These are phyloP conservation scores for Cymbopogon flexuosus DNA, from an alignment of 202 grass and related monocot genomes.

Conservation along the genomic window DNA sequence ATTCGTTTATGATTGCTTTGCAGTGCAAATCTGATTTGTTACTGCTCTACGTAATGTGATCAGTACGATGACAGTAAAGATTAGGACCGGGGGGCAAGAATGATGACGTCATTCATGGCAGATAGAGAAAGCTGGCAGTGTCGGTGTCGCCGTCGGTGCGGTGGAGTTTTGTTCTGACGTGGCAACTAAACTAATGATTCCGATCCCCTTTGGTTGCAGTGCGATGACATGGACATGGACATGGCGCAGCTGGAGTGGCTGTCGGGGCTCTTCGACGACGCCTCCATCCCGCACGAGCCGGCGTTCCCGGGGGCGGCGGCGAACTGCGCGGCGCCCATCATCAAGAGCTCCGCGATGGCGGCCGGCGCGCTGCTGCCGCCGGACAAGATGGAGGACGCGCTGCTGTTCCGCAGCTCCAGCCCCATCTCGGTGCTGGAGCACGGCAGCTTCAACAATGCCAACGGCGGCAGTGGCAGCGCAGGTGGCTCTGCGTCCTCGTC, in stretches of 20 bases:
- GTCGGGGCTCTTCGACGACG: slow-evolving; percentile 67
- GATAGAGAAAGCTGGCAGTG: neutral
- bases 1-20: neutral
- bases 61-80: neutral
- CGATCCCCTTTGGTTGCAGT: slow-evolving; percentile 38
- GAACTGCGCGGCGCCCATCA: slow-evolving; percentile 27
- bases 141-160: neutral
- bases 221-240: slow-evolving; percentile 68
- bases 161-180: slow-evolving; percentile 10
- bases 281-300: slow-evolving; percentile 56
- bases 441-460: slow-evolving; percentile 39
- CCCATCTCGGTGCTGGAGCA: slow-evolving; percentile 80
- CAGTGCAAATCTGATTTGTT: neutral
- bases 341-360: slow-evolving; percentile 31
- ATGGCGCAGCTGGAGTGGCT: slow-evolving; percentile 87
- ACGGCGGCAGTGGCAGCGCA: neutral
- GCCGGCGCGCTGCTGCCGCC: slow-evolving; percentile 30
- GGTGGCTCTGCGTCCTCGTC: slow-evolving; percentile 36
- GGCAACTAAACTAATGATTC: neutral
- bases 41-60: neutral
- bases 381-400: slow-evolving; percentile 44
- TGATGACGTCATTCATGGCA: slow-evolving; percentile 4
- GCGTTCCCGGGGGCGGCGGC: slow-evolving; percentile 17
- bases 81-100: neutral
- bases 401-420: slow-evolving; percentile 75